Evolutionary conservation across 116 monocot genomes (phyloP).

Genomic region (Zostera marina): DNA sequence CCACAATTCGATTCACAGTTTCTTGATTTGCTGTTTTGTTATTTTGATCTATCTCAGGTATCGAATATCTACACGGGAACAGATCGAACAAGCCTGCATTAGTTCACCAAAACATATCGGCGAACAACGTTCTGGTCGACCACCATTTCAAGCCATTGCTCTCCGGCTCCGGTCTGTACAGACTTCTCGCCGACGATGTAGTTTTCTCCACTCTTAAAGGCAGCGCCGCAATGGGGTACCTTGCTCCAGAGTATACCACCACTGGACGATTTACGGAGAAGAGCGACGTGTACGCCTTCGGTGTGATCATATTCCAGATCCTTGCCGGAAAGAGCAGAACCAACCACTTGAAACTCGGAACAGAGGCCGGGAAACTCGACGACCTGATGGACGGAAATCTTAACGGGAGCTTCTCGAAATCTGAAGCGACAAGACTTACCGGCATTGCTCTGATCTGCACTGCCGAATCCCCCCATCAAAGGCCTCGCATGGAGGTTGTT

Average conservation of each 20-base stretch:
- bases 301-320: conserved; percentile 63
- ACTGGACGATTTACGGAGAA: conserved; percentile 84
- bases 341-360: conserved; percentile 20
- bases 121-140: conserved; percentile 70
- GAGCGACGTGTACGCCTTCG: conserved; percentile 85
- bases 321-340: conserved; percentile 53
- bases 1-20: not conserved
- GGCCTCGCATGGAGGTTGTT: conserved; percentile 59
- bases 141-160: conserved; percentile 51
- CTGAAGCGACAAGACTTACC: conserved; percentile 56
- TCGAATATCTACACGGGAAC: conserved; percentile 74
- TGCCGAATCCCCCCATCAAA: conserved; percentile 38
- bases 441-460: conserved; percentile 58
- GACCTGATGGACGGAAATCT: conserved; percentile 53
- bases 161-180: conserved; percentile 69
- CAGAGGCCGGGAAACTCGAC: conserved; percentile 41
- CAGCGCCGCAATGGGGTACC: conserved; percentile 92
- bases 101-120: conserved; percentile 80
- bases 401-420: conserved; percentile 30
- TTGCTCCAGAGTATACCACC: conserved; percentile 86
- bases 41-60: conserved; percentile 29
- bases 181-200: conserved; percentile 74
- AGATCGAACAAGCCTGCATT: conserved; percentile 48
- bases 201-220: conserved; percentile 84
- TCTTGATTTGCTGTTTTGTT: not conserved